These are phyloP conservation scores for Amaranthus hypochondriacus DNA, from an alignment of 148 eudicot genomes.

Conservation along the genomic window DNA sequence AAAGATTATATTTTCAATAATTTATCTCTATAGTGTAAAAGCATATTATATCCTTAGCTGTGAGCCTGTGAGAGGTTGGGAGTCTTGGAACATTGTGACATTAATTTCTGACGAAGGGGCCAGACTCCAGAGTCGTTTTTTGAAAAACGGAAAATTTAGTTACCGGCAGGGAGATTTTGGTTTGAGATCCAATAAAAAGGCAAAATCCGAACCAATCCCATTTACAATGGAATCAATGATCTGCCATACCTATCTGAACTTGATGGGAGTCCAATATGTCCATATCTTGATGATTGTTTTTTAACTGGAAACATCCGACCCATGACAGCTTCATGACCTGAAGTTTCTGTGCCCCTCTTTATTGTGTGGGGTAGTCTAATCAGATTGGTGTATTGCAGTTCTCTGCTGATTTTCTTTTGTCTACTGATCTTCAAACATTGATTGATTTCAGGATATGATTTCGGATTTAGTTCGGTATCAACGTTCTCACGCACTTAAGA, in stretches of 20 bases:
- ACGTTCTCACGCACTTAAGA: conserved; percentile 4
- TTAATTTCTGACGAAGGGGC: no score
- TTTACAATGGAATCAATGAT: not conserved
- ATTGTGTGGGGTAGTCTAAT: not conserved
- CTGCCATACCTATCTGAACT: not conserved
- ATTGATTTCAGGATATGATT: conserved; percentile 49
- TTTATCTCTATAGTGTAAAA: no score
- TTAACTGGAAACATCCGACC: not conserved
- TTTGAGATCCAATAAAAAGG: not conserved
- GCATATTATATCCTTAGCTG: no score
- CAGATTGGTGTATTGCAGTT: not conserved
- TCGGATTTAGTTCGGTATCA: conserved; percentile 38
- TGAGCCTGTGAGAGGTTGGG: no score
- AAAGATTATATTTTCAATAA: no score
- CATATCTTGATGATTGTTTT: not conserved
- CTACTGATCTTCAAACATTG: not conserved
- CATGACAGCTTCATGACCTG: not conserved
- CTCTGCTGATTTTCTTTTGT: not conserved
- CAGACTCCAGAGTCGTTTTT: no score
- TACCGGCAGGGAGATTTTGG: not conserved
- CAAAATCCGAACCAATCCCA: not conserved
- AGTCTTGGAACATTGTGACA: no score
- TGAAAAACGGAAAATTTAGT: no score
- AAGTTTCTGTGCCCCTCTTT: not conserved
- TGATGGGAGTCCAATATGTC: not conserved